Evolutionary conservation across 768 basidiomycete genomes (phyloP), one percentile per base, ranked within the genome.

Genomic region (Nevesoporus exiguus): DNA sequence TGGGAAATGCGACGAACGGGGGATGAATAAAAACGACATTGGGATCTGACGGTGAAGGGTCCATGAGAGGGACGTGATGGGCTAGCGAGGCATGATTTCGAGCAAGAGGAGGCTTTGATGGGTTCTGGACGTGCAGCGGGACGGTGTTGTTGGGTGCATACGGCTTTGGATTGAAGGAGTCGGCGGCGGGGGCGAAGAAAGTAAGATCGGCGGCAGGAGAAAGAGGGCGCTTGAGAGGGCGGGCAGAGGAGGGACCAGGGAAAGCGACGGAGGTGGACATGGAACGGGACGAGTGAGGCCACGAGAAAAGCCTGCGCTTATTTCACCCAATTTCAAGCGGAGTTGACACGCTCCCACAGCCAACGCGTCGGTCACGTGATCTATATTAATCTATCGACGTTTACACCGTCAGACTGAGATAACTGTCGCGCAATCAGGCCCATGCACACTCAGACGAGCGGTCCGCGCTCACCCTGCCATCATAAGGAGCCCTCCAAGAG

Each of bases 1-100:
- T 73, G 2, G 88, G 89, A 64, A 90, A 90, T 30, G 73, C 65
- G 44, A 72, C 74, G 69, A 90, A 91, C 9, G 90, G 90, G 0
- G 88, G 85, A 60, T 81, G 88, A 33, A 92, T 80, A 69, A 92
- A 89, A 54, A 86, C 61, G 42, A 82, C 79, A 49, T 74, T 77
- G 21, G 82, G 80, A 61, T 92, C 90, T n/a, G 77, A 75, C 6
- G 77, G 78, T 13, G 78, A 77, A 1, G 89, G 89, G 62, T 91
- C 89, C 79, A 83, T 81, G 56, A 79, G 75, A 22, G 77, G 76
- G 15, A 81, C 69, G 31, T 80, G 77, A 4, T 80, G 65, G 5
- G 74, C 70, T 51, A 80, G 72, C 7, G 75, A 43, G 45, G 56
- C 41, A 43, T 66, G 68, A 45, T 51, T 64, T 52, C 74, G 71